phyloP scores from a whole-genome alignment of 495 filamentous ascomycete species.

The Extremus antarcticus region DNA sequence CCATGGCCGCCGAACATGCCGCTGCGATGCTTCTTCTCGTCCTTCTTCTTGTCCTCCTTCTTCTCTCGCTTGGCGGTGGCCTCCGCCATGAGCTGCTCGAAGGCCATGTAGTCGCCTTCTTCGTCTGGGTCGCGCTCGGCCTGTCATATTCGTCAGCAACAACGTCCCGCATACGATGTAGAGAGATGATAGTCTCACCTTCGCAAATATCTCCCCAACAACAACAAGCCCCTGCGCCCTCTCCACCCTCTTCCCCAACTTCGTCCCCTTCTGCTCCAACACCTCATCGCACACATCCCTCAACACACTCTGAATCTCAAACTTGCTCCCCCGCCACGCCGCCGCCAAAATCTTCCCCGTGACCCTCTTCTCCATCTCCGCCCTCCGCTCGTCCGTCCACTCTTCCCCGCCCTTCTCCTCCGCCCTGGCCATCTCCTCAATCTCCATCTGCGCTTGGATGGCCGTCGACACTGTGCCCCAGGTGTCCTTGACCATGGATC shows the following conservation, averaged over 20 bases:
- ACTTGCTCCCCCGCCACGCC: conserved; percentile 93
- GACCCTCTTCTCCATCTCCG: conserved; percentile 89
- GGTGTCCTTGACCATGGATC: conserved; percentile 89
- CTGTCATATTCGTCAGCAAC: conserved; percentile 36
- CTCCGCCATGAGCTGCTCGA: conserved; percentile 95
- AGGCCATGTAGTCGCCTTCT: conserved; percentile 97
- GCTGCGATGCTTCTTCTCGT: conserved; percentile 39
- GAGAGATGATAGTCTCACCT: conserved; percentile 44
- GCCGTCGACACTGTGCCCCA: conserved; percentile 95
- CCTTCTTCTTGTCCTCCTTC: conserved; percentile 42
- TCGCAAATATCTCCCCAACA: conserved; percentile 75
- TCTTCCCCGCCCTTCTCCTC: conserved; percentile 94
- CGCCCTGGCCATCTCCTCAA: conserved; percentile 97
- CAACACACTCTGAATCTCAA: conserved; percentile 94
- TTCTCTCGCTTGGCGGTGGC: conserved; percentile 83
- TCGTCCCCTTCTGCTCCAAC: conserved; percentile 69
- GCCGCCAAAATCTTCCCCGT: conserved; percentile 98
- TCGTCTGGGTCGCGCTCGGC: conserved; percentile 86
- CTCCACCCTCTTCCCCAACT: conserved; percentile 75
- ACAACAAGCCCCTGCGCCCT: conserved; percentile 80
- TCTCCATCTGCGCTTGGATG: conserved; percentile 96
- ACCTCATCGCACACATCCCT: conserved; percentile 64
- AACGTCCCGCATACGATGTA: neutral
- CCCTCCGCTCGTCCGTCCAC: conserved; percentile 96
- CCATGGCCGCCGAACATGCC: neutral